Evolutionary conservation across 2,329 filamentous ascomycete genomes (phyloP).

Genomic region (Fusarium dimerum): DNA sequence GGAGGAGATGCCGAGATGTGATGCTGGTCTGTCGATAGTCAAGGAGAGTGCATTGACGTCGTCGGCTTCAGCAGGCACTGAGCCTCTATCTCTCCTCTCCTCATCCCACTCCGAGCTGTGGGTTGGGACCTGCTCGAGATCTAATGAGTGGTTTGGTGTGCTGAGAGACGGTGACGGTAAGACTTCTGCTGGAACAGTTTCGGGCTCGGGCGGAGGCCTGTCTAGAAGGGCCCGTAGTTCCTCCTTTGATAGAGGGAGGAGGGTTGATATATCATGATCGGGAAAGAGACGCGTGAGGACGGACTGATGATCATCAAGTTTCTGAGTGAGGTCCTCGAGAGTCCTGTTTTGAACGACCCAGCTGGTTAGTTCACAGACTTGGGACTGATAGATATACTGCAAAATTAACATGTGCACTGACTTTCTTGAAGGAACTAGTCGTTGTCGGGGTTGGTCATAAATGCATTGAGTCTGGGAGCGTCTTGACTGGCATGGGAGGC

Average conservation of each 20-base stretch:
- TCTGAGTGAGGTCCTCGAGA: conserved; percentile 1
- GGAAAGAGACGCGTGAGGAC: conserved; percentile 3
- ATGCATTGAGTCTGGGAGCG: conserved; percentile 3
- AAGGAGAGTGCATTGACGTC: conserved; percentile 57
- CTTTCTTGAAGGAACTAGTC: conserved; percentile 6
- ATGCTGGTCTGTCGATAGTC: conserved; percentile 55
- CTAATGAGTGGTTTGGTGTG: background rate
- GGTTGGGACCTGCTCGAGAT: conserved; percentile 4
- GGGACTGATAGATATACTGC: background rate
- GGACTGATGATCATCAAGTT: conserved; percentile 1
- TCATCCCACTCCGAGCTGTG: conserved; percentile 9
- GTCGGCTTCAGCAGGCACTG: conserved; percentile 6
- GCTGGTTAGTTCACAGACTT: background rate
- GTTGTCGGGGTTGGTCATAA: conserved; percentile 5
- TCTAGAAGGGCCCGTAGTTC: background rate
- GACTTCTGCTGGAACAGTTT: background rate
- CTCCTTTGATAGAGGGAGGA: conserved; percentile 1
- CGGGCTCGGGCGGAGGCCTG: background rate
- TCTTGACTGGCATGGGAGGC: conserved; percentile 1
- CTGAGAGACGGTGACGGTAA: background rate
- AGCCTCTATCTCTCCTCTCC: conserved; percentile 4
- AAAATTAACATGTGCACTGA: background rate
- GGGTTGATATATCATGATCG: background rate
- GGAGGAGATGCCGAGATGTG: conserved; percentile 73
- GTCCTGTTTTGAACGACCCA: background rate